A percentile compares a stretch with the other conserved stretches of the same genome.
Evolutionary conservation across 805 yeast genomes (phyloP).

Genomic region (Starmera quercuum): DNA sequence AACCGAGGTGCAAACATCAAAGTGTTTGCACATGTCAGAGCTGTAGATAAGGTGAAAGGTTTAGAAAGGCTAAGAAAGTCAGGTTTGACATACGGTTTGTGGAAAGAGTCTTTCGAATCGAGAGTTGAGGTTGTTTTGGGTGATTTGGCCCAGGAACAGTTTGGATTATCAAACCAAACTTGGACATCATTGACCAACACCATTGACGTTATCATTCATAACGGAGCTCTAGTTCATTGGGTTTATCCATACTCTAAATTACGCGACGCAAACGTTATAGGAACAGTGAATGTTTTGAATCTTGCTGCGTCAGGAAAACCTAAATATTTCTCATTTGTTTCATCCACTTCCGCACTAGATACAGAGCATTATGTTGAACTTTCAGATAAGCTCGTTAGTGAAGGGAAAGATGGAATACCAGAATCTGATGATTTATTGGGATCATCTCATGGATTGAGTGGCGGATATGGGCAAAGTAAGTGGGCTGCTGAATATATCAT

Average conservation of each 20-base stretch:
- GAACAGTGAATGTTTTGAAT: constrained; percentile 78
- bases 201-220: constrained; percentile 83
- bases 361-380: constrained; percentile 70
- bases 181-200: constrained; percentile 54
- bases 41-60: constrained; percentile 59
- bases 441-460: constrained; percentile 72
- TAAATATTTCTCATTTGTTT: constrained; percentile 82
- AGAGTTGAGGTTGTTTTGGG: constrained; percentile 74
- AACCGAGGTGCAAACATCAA: constrained; percentile 47
- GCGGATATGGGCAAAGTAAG: constrained; percentile 95
- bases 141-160: constrained; percentile 61
- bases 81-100: constrained; percentile 68
- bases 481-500: constrained; percentile 94
- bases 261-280: constrained; percentile 87
- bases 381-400: constrained; percentile 59
- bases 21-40: constrained; percentile 88
- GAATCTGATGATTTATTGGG: constrained; percentile 84
- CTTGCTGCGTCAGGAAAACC: constrained; percentile 71
- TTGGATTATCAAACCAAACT: constrained; percentile 52
- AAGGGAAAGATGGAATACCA: constrained; percentile 64
- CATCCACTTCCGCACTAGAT: constrained; percentile 91
- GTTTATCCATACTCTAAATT: constrained; percentile 88
- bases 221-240: constrained; percentile 99
- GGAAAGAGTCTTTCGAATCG: constrained; percentile 46
- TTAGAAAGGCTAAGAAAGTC: constrained; percentile 68